These are phyloP conservation scores for Fraxinus americana DNA, from an alignment of 257 asterid species.

Conservation along the genomic window DNA sequence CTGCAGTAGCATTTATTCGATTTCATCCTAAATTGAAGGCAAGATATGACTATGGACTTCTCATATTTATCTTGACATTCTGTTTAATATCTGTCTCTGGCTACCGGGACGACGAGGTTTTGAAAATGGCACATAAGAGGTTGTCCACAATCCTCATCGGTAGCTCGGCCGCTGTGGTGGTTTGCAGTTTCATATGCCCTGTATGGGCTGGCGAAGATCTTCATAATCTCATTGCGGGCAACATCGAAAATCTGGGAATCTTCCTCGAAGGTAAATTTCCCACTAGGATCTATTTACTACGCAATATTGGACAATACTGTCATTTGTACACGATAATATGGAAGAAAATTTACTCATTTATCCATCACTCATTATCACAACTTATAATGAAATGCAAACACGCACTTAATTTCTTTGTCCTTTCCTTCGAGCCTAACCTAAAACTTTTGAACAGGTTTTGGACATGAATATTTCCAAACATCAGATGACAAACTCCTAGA, in stretches of 20 bases:
- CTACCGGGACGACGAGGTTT: slow-evolving; percentile 32
- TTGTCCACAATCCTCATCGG: slow-evolving; percentile 29
- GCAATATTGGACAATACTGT: no score
- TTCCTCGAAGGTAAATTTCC: slow-evolving; percentile 30
- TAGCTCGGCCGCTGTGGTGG: slow-evolving; percentile 4
- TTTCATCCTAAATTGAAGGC: slow-evolving; percentile 28
- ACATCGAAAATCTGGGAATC: slow-evolving; percentile 32
- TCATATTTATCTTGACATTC: slow-evolving; percentile 30
- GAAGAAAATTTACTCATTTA: no score
- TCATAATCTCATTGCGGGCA: slow-evolving; percentile 28
- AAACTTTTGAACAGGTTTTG: slow-evolving; percentile 24
- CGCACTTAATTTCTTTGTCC: neutral
- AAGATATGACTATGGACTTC: slow-evolving; percentile 30
- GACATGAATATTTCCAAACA: slow-evolving; percentile 21
- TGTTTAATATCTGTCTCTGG: slow-evolving; percentile 30
- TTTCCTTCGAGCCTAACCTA: neutral
- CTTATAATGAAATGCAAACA: no score
- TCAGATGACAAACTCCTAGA: neutral
- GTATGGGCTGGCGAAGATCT: slow-evolving; percentile 38
- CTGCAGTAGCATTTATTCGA: slow-evolving; percentile 22
- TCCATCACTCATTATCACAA: no score
- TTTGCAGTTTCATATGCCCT: slow-evolving; percentile 23
- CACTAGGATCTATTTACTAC: no score
- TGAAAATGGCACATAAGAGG: slow-evolving; percentile 27
- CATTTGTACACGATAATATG: no score